phyloP scores from a whole-genome alignment of 257 asterid species.

The Fraxinus americana region DNA sequence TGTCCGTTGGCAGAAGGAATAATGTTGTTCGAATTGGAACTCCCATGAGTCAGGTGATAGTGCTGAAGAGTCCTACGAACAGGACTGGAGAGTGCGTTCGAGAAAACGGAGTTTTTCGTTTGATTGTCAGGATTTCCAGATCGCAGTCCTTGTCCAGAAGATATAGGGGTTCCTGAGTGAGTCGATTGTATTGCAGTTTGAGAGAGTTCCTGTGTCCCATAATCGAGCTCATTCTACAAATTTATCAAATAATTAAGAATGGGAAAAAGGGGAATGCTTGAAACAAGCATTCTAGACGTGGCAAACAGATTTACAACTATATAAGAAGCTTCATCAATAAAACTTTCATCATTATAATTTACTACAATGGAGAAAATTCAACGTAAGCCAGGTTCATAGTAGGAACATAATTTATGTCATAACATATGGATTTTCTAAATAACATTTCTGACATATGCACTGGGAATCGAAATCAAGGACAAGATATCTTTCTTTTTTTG shows the following conservation, averaged over 20 bases:
- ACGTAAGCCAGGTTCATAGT: neutral
- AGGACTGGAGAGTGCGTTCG: constrained; percentile 74
- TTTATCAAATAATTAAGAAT: neutral
- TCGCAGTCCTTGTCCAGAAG: constrained; percentile 54
- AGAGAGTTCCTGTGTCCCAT: constrained; percentile 50
- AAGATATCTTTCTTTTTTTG: neutral
- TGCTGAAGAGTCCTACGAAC: constrained; percentile 64
- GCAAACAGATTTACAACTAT: neutral
- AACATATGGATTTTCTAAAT: neutral
- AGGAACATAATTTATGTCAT: neutral
- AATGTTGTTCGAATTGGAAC: constrained; percentile 33
- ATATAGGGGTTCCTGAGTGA: constrained; percentile 39
- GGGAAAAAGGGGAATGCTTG: neutral
- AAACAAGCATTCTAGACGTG: neutral
- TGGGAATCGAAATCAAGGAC: neutral
- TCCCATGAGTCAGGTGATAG: constrained; percentile 57
- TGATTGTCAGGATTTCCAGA: constrained; percentile 22
- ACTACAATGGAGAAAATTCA: neutral
- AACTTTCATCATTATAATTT: neutral
- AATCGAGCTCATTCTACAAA: constrained; percentile 63
- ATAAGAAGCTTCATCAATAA: neutral
- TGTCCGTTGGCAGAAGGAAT: constrained; percentile 1
- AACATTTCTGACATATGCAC: neutral
- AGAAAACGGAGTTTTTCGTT: constrained; percentile 40
- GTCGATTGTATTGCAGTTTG: constrained; percentile 35